phyloP scores from a whole-genome alignment of 495 filamentous ascomycete genomes.

The Evernia prunastri region DNA sequence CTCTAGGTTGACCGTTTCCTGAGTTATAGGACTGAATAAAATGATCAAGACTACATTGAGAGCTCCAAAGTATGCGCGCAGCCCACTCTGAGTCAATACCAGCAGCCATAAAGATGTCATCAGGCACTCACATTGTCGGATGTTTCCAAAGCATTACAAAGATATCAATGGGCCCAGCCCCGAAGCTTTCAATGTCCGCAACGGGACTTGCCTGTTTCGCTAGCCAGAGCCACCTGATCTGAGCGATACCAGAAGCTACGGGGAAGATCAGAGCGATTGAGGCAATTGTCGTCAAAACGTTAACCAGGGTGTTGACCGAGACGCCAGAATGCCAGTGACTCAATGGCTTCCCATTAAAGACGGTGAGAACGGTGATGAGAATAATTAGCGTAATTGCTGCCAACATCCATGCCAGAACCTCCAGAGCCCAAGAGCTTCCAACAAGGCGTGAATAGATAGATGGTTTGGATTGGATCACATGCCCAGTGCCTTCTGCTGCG shows the following conservation, averaged over 20 bases:
- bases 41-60: not conserved
- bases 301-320: not conserved
- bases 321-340: not conserved
- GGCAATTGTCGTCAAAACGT: not conserved
- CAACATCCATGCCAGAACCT: not conserved
- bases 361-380: not conserved
- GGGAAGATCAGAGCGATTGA: not conserved
- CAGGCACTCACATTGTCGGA: not conserved
- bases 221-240: not conserved
- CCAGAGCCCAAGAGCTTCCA: not conserved
- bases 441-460: not conserved
- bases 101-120: not conserved
- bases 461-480: not conserved
- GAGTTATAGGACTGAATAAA: not conserved
- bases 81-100: not conserved
- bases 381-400: not conserved
- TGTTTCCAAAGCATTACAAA: not conserved
- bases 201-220: not conserved
- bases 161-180: not conserved
- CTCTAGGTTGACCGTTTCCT: not conserved
- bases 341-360: not conserved
- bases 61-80: not conserved
- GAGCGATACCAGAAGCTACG: not conserved
- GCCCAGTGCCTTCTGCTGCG: not conserved
- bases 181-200: not conserved